Conservation (phyloP, 306 rosid species). For the Acacia acuminata region DNA sequence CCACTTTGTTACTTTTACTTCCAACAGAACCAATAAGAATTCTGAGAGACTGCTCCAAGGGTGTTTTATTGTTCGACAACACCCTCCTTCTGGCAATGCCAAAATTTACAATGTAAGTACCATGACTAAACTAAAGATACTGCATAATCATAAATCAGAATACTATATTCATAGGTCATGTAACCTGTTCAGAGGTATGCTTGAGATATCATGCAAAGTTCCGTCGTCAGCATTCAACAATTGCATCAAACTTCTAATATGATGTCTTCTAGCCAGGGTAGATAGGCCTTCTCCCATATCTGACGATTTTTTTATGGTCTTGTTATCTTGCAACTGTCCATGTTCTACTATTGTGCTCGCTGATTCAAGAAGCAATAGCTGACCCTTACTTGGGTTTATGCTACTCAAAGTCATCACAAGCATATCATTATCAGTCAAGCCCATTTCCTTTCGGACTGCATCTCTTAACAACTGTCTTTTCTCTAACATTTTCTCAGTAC, state of each 20-base stretch:
- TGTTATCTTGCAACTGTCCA: constrained; percentile 34
- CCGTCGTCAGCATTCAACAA: constrained; percentile 38
- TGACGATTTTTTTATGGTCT: constrained; percentile 35
- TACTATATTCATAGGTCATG: constrained; percentile 22
- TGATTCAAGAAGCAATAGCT: constrained; percentile 76
- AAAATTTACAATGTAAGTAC: constrained; percentile 39
- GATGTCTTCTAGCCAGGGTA: constrained; percentile 51
- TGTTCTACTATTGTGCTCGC: constrained; percentile 48
- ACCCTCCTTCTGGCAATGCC: constrained; percentile 41
- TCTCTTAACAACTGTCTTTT: constrained; percentile 62
- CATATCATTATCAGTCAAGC: constrained; percentile 67
- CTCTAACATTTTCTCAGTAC: constrained; percentile 60
- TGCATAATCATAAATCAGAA: constrained; percentile 25
- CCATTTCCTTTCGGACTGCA: constrained; percentile 76
- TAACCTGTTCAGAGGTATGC: constrained; percentile 38
- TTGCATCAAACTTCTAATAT: constrained; percentile 59
- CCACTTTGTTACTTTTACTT: constrained; percentile 90
- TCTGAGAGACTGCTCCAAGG: constrained; percentile 44
- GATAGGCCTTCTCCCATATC: constrained; percentile 42
- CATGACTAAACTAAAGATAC: constrained; percentile 35
- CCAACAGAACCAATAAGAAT: constrained; percentile 89
- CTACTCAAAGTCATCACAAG: constrained; percentile 85
- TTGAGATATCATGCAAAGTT: constrained; percentile 37
- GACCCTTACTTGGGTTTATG: constrained; percentile 93
- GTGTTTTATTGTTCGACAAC: constrained; percentile 36